Base-by-base conservation (phyloP, 768 basidiomycete genomes). In the Amanita subjunquillea region DNA sequence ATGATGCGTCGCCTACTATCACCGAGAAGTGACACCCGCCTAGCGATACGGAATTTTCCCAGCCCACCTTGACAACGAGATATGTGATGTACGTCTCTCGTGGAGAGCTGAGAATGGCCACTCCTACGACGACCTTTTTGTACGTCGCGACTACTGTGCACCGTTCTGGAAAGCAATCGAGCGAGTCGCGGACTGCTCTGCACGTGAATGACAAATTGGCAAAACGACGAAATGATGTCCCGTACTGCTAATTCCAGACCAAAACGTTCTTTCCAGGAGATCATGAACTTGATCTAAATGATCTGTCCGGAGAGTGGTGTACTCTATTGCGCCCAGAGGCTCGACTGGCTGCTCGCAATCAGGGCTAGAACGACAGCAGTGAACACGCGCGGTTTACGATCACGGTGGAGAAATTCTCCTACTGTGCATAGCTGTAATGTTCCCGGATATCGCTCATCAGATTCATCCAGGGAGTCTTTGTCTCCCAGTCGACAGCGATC, bases 81-180 rank as follows among this genome's bases (percentile, higher is more conserved):
- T 89, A 91, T 17, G 87, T 89, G 50, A 91, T 87, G 59, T 91
- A 91, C 3, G 85, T 83, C 62, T 89, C 85, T 46, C 77, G 76
- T 0, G 89, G 89, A 22, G 85, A 88, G 63, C 82, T 87, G 54
- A 90, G 67, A 54, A 91, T 77, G 10, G 84, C 86, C 15, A 79
- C 66, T 27, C 89, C 89, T 6, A 91, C 74, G 4, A 91, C 85
- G 9, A 89, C 70, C 46, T 68, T 66, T 54, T 80, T 83, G 66
- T 89, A 89, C 54, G 71, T 73, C 3, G 85, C 87, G 25, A 91
- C 69, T n/a, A 91, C 74, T 0, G 88, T 91, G 42, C 79, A 86
- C 34, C 75, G 76, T 58, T 87, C 85, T 1, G 89, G 86, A 3
- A 68, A 72, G 56, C 81, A 80, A 41, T 82, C 72, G 51, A 91